Evolutionary conservation across 2,329 filamentous ascomycete species (phyloP), one percentile per base, ranked within the genome.

Genomic region (Colletotrichum chrysophilum): DNA sequence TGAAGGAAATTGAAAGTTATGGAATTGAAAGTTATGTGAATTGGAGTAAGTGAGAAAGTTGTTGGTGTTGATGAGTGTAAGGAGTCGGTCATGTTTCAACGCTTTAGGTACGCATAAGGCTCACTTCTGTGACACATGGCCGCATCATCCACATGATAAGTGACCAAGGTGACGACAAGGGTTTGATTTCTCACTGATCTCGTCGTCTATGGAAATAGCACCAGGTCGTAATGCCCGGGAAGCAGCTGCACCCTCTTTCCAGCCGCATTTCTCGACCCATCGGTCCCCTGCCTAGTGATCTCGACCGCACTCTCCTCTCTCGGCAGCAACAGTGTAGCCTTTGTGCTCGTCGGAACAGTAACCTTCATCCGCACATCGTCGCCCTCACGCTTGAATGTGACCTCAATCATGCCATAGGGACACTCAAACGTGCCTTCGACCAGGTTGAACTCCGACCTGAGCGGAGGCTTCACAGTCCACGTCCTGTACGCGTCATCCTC

Each of bases 381-480:
- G 4, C 52, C 65, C 58, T 74, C 71, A 1, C 80, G 79, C 14
- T 79, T 78, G 30, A 80, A 80, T 0, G 66, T 66, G 32, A 81
- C 76, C 18, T 70, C 75, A 55, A 86, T 86, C 60, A 78, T 76
- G 7, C 78, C 85, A 77, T 86, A 86, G 1, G 85, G 85, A 62
- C 82, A 86, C 24, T 86, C 82, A 9, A 87, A 79, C 13, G 78
- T 81, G 2, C 85, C 85, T 70, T 83, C 79, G 0, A 87, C 84
- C 26, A 78, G 72, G 10, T 81, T 78, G 75, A 88, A 88, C 77
- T 88, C 86, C 0, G 82, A 80, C 24, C 80, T 81, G 69, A 86
- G 80, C 18, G 84, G 84, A 4, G 86, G 85, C 70, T 81, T 81
- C 9, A 88, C 76, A 34, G 77, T 83, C 79, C 85, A 88, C 2